phyloP scores from a whole-genome alignment of 805 yeast genomes.

The Hanseniaspora occidentalis region DNA sequence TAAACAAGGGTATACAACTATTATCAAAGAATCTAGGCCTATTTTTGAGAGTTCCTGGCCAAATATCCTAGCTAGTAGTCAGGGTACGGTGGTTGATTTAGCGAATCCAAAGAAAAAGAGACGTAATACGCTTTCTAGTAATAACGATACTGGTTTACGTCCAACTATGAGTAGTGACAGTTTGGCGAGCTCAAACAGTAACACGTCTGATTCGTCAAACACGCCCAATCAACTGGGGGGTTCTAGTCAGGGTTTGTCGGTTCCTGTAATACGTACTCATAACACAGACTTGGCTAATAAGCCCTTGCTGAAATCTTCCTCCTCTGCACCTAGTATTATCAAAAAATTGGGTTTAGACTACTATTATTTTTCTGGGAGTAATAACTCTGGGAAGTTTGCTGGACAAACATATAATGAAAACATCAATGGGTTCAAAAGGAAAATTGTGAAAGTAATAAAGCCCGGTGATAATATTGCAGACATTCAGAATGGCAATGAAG shows the following conservation, averaged over 20 bases:
- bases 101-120: conserved; percentile 1
- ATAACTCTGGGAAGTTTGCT: not conserved
- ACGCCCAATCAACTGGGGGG: not conserved
- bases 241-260: not conserved
- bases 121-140: too few relatives aligned
- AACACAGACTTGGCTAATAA: not conserved
- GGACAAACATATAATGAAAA: not conserved
- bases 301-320: conserved; percentile 4
- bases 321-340: conserved; percentile 10
- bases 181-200: too few relatives aligned
- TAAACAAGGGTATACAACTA: conserved; percentile 26
- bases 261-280: too few relatives aligned
- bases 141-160: too few relatives aligned
- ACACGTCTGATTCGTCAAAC: not conserved
- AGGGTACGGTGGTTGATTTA: conserved; percentile 19
- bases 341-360: conserved; percentile 1
- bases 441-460: conserved; percentile 1
- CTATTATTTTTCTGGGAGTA: not conserved
- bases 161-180: not conserved
- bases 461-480: conserved; percentile 2
- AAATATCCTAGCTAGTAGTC: conserved; percentile 27
- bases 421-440: not conserved
- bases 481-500: not conserved
- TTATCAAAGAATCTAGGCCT: conserved; percentile 38
- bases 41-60: conserved; percentile 71